phyloP scores from a whole-genome alignment of 371 early-diverging fungal species.

The Catenaria anguillulae region DNA sequence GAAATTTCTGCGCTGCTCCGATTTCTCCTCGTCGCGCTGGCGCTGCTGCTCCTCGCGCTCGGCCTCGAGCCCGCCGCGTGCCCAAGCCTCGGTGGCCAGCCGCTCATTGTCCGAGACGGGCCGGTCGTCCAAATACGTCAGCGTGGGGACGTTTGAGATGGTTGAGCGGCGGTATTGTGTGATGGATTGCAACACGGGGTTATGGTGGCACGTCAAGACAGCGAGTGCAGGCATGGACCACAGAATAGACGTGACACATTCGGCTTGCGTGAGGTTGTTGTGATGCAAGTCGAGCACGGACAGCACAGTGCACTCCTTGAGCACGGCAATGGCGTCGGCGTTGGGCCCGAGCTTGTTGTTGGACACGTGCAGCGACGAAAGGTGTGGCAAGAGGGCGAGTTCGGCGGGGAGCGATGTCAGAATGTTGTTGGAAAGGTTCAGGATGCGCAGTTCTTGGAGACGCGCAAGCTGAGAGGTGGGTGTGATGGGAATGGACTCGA shows the following conservation, averaged over 20 bases:
- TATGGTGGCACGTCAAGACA: constrained; percentile 34
- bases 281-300: constrained; percentile 30
- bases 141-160: constrained; percentile 17
- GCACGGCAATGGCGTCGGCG: constrained; percentile 20
- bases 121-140: constrained; percentile 37
- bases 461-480: constrained; percentile 20
- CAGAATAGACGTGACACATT: constrained; percentile 23
- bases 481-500: constrained; percentile 24
- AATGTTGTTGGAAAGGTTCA: constrained; percentile 34
- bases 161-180: constrained; percentile 28
- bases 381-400: constrained; percentile 12
- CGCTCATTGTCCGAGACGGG: constrained; percentile 38
- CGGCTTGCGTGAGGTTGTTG: constrained; percentile 32
- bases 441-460: constrained; percentile 27
- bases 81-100: constrained; percentile 30
- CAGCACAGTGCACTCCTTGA: constrained; percentile 19
- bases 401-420: constrained; percentile 19
- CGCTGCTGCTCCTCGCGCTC: constrained; percentile 28
- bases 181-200: constrained; percentile 30
- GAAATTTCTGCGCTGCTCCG: constrained; percentile 26
- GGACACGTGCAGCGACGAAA: constrained; percentile 28
- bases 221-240: constrained; percentile 31
- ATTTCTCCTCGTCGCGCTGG: constrained; percentile 24
- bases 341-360: constrained; percentile 25
- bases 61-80: constrained; percentile 28